Conservation (phyloP, 768 basidiomycete genomes). For the Trametes sanguinea region DNA sequence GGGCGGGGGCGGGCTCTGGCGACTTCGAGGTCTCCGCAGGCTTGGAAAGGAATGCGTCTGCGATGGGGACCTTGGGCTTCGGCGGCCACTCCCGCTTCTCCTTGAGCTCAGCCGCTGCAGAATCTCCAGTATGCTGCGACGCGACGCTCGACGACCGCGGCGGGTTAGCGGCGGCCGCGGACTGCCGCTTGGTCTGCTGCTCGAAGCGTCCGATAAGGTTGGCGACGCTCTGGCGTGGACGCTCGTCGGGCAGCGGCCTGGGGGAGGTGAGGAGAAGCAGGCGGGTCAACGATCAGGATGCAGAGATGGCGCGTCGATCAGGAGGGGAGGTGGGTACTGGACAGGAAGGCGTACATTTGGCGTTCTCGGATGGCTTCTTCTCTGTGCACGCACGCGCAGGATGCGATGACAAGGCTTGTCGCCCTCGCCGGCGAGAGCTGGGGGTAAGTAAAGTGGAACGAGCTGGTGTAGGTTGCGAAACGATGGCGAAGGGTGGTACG, state of each 20-base stretch:
- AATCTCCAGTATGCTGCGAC: conserved; percentile 65
- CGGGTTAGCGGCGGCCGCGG: conserved; percentile 38
- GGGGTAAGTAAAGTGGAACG: conserved; percentile 11
- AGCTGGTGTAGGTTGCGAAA: conserved; percentile 13
- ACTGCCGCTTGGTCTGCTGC: conserved; percentile 71
- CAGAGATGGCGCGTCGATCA: conserved; percentile 23
- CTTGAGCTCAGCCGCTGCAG: conserved; percentile 64
- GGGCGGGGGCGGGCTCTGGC: conserved; percentile 16
- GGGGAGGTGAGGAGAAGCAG: neutral
- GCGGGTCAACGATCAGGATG: conserved; percentile 17
- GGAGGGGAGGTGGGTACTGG: neutral
- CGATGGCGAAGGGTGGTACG: conserved; percentile 17
- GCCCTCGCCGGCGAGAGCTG: conserved; percentile 30
- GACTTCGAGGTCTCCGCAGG: conserved; percentile 10
- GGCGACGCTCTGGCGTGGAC: conserved; percentile 83
- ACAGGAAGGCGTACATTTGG: conserved; percentile 22
- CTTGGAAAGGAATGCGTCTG: conserved; percentile 5
- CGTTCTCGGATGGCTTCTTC: conserved; percentile 13
- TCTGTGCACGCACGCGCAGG: conserved; percentile 19
- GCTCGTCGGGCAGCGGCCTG: conserved; percentile 88
- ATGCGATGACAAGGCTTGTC: conserved; percentile 16
- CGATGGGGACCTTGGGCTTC: conserved; percentile 21
- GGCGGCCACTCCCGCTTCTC: conserved; percentile 81
- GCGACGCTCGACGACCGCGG: conserved; percentile 68
- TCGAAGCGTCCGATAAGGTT: conserved; percentile 91